Evolutionary conservation across 2,329 filamentous ascomycete genomes (phyloP).

Genomic region (Neonectria magnoliae): DNA sequence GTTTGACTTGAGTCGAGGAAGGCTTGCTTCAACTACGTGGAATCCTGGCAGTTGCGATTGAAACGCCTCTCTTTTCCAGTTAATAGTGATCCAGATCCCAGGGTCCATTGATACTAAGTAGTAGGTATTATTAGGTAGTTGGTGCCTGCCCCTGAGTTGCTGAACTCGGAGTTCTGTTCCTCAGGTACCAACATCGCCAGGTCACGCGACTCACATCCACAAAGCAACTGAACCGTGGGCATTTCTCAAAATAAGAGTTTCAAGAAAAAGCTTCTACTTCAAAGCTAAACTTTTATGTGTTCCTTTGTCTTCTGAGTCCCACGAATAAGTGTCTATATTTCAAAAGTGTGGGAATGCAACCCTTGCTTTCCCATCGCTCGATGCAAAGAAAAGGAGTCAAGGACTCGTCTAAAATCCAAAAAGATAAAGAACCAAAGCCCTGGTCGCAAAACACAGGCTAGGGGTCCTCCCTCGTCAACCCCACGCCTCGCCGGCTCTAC

Average conservation of each 20-base stretch:
- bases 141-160: neutral
- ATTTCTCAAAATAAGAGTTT: neutral
- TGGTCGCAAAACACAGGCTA: neutral
- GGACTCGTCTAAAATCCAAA: neutral
- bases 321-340: neutral
- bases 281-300: neutral
- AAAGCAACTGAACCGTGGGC: neutral
- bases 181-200: neutral
- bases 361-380: neutral
- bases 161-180: neutral
- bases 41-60: neutral
- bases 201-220: neutral
- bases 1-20: neutral
- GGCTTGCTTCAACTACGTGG: neutral
- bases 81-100: neutral
- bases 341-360: neutral
- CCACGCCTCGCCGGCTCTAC: neutral
- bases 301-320: neutral
- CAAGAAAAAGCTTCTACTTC: neutral
- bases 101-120: neutral
- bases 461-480: neutral
- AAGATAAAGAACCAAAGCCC: neutral
- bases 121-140: neutral
- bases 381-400: neutral
- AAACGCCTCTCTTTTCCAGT: neutral